Conservation (phyloP, 805 yeast species). For the Candida manassasensis region DNA sequence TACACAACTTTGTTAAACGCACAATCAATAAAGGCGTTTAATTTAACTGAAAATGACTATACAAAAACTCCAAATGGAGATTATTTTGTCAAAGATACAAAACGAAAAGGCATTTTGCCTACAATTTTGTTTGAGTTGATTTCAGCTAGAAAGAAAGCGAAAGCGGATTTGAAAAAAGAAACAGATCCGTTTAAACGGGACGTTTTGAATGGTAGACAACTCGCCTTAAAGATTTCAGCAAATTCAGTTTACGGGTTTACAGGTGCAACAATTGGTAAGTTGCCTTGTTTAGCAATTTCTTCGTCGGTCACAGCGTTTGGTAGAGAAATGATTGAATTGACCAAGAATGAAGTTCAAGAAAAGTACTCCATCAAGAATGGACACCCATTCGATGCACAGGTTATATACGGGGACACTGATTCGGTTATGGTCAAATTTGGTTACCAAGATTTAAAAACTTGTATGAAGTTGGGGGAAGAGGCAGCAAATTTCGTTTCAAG, state of each 20-base stretch:
- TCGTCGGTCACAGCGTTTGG: slow-evolving; percentile 96
- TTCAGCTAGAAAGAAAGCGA: slow-evolving; percentile 90
- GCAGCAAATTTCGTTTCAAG: slow-evolving; percentile 88
- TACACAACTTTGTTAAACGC: slow-evolving; percentile 82
- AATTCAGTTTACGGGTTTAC: slow-evolving; percentile 98
- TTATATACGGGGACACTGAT: slow-evolving; percentile 97
- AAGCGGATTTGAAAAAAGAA: slow-evolving; percentile 83
- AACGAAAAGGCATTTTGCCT: slow-evolving; percentile 84
- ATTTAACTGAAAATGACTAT: slow-evolving; percentile 70
- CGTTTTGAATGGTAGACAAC: slow-evolving; percentile 93
- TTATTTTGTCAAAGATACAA: slow-evolving; percentile 66
- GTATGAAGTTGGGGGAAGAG: slow-evolving; percentile 90
- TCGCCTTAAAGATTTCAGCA: slow-evolving; percentile 94
- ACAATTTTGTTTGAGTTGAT: slow-evolving; percentile 85
- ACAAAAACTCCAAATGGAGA: slow-evolving; percentile 89
- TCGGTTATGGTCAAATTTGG: slow-evolving; percentile 99
- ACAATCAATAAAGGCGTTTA: slow-evolving; percentile 60
- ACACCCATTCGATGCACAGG: slow-evolving; percentile 76
- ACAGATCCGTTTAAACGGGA: slow-evolving; percentile 91
- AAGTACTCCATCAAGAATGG: slow-evolving; percentile 81
- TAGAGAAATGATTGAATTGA: slow-evolving; percentile 91
- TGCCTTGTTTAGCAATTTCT: slow-evolving; percentile 94
- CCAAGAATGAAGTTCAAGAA: slow-evolving; percentile 80
- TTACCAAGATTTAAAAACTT: slow-evolving; percentile 65
- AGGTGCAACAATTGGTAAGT: slow-evolving; percentile 96